Evolutionary conservation across 176 grass and related monocot species (phyloP).

Genomic region (Phragmites australis): DNA sequence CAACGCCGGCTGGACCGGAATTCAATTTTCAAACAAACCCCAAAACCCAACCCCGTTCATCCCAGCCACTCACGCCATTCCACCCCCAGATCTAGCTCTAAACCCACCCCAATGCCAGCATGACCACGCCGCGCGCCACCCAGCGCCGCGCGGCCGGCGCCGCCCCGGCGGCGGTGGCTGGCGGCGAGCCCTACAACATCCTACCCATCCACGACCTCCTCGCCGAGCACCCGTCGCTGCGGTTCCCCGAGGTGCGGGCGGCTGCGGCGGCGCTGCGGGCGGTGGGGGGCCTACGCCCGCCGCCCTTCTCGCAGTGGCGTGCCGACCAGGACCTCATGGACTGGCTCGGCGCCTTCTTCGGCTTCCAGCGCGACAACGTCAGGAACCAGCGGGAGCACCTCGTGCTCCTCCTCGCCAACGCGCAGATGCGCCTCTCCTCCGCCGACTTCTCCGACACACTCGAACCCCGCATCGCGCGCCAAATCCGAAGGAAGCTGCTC

Average conservation of each 20-base stretch:
- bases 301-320: slow-evolving; percentile 57
- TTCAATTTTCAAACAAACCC: slow-evolving; percentile 52
- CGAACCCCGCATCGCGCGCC: slow-evolving; percentile 52
- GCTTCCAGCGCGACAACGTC: slow-evolving; percentile 94
- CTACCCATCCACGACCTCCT: slow-evolving; percentile 91
- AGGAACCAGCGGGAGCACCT: slow-evolving; percentile 96
- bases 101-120: slow-evolving; percentile 48
- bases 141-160: slow-evolving; percentile 21
- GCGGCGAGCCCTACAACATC: slow-evolving; percentile 75
- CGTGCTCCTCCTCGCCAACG: slow-evolving; percentile 89
- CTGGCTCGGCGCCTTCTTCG: slow-evolving; percentile 90
- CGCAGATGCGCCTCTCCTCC: slow-evolving; percentile 85
- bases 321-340: slow-evolving; percentile 76
- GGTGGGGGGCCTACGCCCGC: slow-evolving; percentile 62
- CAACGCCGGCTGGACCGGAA: slow-evolving; percentile 22
- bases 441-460: slow-evolving; percentile 64
- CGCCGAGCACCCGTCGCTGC: slow-evolving; percentile 80
- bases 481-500: slow-evolving; percentile 77
- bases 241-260: slow-evolving; percentile 84
- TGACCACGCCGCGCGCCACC: slow-evolving; percentile 55
- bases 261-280: slow-evolving; percentile 62
- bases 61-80: neutral
- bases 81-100: slow-evolving; percentile 43
- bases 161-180: slow-evolving; percentile 1
- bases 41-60: slow-evolving; percentile 25